Evolutionary conservation across 805 yeast species (phyloP), one percentile per base, ranked within the genome.

Genomic region (Gaillardinia entomophila): DNA sequence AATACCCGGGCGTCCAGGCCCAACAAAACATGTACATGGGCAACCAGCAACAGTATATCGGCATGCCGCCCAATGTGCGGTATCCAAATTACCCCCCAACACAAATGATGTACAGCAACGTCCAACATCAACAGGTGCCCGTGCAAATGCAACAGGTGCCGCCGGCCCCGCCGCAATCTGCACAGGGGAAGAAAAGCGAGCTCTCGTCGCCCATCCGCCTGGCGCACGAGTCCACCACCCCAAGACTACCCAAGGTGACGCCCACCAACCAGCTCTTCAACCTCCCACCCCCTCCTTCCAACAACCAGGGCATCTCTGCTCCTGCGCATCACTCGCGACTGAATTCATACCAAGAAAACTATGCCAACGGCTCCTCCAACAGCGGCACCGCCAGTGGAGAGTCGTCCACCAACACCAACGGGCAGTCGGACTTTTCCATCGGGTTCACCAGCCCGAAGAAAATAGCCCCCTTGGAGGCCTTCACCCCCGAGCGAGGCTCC

Each of bases 371-470:
- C 23, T 24, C 26, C 13, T 35, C 31, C 26, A 35, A 36, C 19
- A 33, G 35, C 12, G 25, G 30, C 10, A 35, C 25, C 24, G 27
- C 35, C 13, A 36, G 38, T 31, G 27, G 29, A 12, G 28, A 37
- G 18, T 32, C 26, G 26, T 33, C 38, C 27, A 47, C 57, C 4
- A 46, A 57, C 17, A 53, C 60, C 4, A 48, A 55, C 20, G 53
- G 48, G 19, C 51, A 57, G 12, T 46, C 60, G 6, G 70, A 65
- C 18, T 43, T 61, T 16, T 61, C 52, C 12, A 49, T 64, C 28
- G 64, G 59, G 10, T 65, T 63, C 41, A 57, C 66, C 7, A 57
- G 66, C 34, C 71, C 71, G 12, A 65, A 65, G 44, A 65, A 65
- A 38, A 53, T 65, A 27, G 51, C 61, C 10, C 64, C 66, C 3